Percentiles rank a stretch among this genome's conserved stretches.
Conservation (phyloP, 2,329 filamentous ascomycete genomes). For the Hypocreales sp. region DNA sequence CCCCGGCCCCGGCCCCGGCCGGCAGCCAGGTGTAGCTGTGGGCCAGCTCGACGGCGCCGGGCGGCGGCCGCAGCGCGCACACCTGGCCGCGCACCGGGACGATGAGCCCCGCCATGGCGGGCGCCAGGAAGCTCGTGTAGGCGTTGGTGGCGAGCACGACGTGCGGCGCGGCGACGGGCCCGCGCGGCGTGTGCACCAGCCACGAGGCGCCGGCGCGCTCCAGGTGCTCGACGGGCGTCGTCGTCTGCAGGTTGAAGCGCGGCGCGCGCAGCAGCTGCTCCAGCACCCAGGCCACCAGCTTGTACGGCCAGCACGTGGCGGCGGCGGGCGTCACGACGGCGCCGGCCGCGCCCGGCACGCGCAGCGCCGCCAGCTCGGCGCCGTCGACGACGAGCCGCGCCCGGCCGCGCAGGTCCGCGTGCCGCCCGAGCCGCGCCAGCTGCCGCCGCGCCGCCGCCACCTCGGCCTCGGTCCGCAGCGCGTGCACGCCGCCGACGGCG, state of each 20-base stretch:
- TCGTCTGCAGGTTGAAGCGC: slow-evolving; percentile 58
- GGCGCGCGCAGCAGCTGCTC: slow-evolving; percentile 34
- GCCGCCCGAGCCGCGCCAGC: slow-evolving; percentile 32
- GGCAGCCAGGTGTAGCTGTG: slow-evolving; percentile 50
- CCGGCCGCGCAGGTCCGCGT: slow-evolving; percentile 40
- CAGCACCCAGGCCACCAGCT: slow-evolving; percentile 59
- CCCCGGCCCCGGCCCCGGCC: slow-evolving; percentile 32
- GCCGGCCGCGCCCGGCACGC: slow-evolving; percentile 41
- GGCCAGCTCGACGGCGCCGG: slow-evolving; percentile 21
- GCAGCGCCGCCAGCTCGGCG: slow-evolving; percentile 30
- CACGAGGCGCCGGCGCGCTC: slow-evolving; percentile 28
- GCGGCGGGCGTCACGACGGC: slow-evolving; percentile 50
- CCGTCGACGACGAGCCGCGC: slow-evolving; percentile 20
- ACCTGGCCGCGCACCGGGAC: slow-evolving; percentile 66
- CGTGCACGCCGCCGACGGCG: slow-evolving; percentile 45
- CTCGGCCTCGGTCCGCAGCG: slow-evolving; percentile 39
- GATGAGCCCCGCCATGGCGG: slow-evolving; percentile 52
- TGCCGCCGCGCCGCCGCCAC: slow-evolving; percentile 34
- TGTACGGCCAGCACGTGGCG: slow-evolving; percentile 69
- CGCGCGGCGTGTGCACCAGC: slow-evolving; percentile 52
- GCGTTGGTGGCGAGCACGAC: slow-evolving; percentile 72
- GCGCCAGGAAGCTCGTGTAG: slow-evolving; percentile 65
- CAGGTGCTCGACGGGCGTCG: slow-evolving; percentile 45
- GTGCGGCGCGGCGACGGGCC: slow-evolving; percentile 43
- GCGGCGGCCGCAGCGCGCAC: slow-evolving; percentile 45